phyloP scores from a whole-genome alignment of 345 rosid genomes.

The Gossypium arboreum region DNA sequence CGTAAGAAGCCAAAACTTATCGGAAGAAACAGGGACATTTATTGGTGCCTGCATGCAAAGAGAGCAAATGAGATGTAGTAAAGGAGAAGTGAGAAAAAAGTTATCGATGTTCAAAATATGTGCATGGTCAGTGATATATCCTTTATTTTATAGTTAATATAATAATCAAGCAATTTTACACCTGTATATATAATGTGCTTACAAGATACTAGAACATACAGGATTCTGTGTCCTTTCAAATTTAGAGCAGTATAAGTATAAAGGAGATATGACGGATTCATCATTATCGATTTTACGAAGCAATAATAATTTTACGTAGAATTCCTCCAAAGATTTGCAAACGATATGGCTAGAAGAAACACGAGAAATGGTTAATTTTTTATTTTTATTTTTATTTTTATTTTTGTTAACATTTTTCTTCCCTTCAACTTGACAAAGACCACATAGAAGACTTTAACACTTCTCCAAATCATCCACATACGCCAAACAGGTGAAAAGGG shows the following conservation, averaged over 20 bases:
- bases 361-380: not conserved
- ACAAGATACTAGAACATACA: not conserved
- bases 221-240: not conserved
- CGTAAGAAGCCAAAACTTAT: conserved; percentile 84
- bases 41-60: conserved; percentile 64
- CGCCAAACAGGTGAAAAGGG: not conserved
- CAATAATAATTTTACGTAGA: not conserved
- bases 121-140: not conserved
- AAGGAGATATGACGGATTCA: not conserved
- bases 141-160: not conserved
- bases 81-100: not conserved
- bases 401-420: not conserved
- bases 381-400: no score
- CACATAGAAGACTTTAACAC: not conserved
- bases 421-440: not conserved
- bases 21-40: conserved; percentile 72
- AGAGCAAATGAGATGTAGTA: conserved; percentile 11
- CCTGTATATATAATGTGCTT: not conserved
- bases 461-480: not conserved
- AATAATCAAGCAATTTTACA: not conserved
- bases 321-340: not conserved
- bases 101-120: not conserved
- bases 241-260: not conserved
- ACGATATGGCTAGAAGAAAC: not conserved
- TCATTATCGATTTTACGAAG: not conserved